Evolutionary conservation across 2,329 filamentous ascomycete genomes (phyloP).

Genomic region (Elsinoe australis): DNA sequence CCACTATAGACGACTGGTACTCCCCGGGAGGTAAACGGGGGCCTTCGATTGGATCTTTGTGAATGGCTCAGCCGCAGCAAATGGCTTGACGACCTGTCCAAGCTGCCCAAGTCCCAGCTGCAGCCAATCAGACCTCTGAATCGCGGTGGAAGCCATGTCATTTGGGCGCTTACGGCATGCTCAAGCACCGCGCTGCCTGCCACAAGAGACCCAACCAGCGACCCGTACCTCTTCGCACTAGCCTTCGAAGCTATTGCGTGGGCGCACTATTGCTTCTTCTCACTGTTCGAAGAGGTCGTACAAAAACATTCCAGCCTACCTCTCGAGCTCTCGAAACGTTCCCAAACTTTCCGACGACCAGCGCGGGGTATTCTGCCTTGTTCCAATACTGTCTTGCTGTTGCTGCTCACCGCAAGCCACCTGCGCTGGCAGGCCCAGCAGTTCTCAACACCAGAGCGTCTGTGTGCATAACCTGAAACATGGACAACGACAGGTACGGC

Average conservation of each 20-base stretch:
- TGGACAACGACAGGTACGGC: conserved; percentile 16
- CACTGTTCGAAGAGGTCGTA: background rate
- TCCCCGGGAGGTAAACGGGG: background rate
- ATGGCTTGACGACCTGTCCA: conserved; percentile 6
- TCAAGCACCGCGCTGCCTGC: conserved; percentile 14
- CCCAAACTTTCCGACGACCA: background rate
- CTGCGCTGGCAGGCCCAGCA: conserved; percentile 10
- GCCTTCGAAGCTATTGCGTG: background rate
- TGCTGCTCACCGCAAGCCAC: background rate
- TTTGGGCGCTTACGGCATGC: conserved; percentile 14
- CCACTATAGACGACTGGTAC: background rate
- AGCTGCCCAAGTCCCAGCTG: background rate
- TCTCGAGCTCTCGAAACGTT: background rate
- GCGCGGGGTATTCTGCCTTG: conserved; percentile 12
- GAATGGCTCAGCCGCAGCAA: conserved; percentile 2
- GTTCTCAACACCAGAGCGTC: background rate
- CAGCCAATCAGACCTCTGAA: background rate
- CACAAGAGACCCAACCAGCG: conserved; percentile 10
- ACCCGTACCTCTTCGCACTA: background rate
- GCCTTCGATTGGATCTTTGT: background rate
- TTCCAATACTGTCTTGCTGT: background rate
- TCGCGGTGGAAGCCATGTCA: conserved; percentile 5
- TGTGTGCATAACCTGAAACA: conserved; percentile 5
- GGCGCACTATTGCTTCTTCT: background rate
- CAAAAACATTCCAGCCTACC: background rate